A percentile compares a stretch with the other conserved stretches of the same genome.
Conservation (phyloP, 1,139 yeast genomes). For the Geotrichum fermentans region DNA sequence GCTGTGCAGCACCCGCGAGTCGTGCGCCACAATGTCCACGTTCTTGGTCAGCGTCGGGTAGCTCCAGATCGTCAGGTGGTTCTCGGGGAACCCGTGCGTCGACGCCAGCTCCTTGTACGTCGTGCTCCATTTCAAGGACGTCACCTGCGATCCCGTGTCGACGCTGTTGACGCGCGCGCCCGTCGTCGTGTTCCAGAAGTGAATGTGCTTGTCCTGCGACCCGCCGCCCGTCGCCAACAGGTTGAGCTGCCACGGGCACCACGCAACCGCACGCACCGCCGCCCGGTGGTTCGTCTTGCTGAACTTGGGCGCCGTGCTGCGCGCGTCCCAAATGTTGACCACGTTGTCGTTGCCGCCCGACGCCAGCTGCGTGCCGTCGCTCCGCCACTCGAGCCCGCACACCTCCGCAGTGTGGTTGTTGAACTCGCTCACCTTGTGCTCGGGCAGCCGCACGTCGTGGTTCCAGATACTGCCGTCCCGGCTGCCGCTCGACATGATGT, state of each 20-base stretch:
- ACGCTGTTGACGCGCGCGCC: conserved; percentile 84
- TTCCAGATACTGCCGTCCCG: conserved; percentile 79
- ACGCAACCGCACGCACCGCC: conserved; percentile 91
- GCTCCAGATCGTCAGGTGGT: conserved; percentile 76
- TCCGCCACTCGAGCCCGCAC: conserved; percentile 85
- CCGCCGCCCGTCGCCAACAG: conserved; percentile 96
- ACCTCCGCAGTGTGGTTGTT: conserved; percentile 80
- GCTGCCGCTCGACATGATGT: conserved; percentile 75
- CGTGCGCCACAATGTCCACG: conserved; percentile 89
- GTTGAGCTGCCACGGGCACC: conserved; percentile 87
- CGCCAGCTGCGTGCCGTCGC: conserved; percentile 80
- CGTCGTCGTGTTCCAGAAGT: conserved; percentile 92
- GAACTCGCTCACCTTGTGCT: conserved; percentile 60
- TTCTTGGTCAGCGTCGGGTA: conserved; percentile 84
- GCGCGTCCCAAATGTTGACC: conserved; percentile 91
- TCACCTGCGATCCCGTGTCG: conserved; percentile 90
- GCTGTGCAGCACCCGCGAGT: conserved; percentile 77
- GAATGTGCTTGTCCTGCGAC: conserved; percentile 79
- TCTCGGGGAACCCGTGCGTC: conserved; percentile 90
- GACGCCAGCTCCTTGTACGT: conserved; percentile 81
- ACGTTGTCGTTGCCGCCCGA: conserved; percentile 94
- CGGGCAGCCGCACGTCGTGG: conserved; percentile 86
- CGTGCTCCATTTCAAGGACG: conserved; percentile 88
- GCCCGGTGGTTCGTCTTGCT: conserved; percentile 80
- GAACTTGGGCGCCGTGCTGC: conserved; percentile 68